Percentiles rank a stretch among this genome's conserved stretches.
Conservation (phyloP, 805 yeast genomes). For the Pichia scutulata region DNA sequence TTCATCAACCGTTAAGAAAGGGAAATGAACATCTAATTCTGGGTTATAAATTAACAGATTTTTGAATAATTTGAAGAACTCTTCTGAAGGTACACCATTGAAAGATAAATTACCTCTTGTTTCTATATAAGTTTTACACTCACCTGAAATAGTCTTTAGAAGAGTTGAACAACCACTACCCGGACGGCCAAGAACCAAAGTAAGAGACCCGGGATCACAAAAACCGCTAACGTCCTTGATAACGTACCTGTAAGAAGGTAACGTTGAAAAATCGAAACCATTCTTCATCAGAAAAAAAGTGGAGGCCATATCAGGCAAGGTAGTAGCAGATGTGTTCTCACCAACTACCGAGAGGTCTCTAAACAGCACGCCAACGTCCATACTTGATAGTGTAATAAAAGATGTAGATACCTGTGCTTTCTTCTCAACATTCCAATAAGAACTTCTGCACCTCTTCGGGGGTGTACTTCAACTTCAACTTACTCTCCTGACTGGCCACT, state of each 20-base stretch:
- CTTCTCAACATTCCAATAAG: background rate
- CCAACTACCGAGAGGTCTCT: background rate
- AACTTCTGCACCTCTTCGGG: background rate
- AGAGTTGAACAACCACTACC: constrained; percentile 61
- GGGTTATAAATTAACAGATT: constrained; percentile 46
- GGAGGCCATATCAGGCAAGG: background rate
- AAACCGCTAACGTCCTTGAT: constrained; percentile 18
- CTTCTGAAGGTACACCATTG: constrained; percentile 40
- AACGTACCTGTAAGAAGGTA: constrained; percentile 16
- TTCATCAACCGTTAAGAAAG: constrained; percentile 45
- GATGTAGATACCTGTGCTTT: no score
- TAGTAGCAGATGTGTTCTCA: background rate
- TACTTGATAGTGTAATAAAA: background rate
- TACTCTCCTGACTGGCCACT: background rate
- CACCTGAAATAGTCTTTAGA: constrained; percentile 38
- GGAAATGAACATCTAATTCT: constrained; percentile 50
- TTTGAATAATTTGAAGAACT: constrained; percentile 38
- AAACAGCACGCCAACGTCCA: background rate
- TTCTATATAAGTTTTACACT: constrained; percentile 30
- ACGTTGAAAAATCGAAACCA: constrained; percentile 18
- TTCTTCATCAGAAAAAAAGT: constrained; percentile 1
- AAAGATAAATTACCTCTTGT: constrained; percentile 36
- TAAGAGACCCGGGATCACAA: constrained; percentile 43
- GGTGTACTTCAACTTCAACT: background rate
- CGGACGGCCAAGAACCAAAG: constrained; percentile 49